Percentiles rank a stretch among this genome's conserved stretches.
phyloP scores from a whole-genome alignment of 108 stramenopile genomes.

The Nitzschia sp. region DNA sequence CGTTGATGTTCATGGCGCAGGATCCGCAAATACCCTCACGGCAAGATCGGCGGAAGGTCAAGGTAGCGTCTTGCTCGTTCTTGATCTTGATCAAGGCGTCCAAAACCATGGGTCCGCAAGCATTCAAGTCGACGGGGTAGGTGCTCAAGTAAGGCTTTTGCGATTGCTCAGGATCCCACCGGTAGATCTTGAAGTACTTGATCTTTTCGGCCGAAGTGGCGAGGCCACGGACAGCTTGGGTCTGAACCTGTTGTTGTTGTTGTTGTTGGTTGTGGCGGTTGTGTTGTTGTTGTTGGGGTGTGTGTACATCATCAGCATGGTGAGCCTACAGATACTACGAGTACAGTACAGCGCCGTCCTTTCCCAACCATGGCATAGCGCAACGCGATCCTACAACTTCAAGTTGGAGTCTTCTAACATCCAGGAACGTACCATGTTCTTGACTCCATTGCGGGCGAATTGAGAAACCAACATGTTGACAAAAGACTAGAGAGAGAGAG shows the following conservation, averaged over 20 bases:
- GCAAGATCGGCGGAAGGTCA: slow-evolving; percentile 97
- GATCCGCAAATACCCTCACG: slow-evolving; percentile 98
- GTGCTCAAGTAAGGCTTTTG: slow-evolving; percentile 83
- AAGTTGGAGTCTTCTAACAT: no score
- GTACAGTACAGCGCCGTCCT: no score
- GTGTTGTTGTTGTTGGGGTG: no score
- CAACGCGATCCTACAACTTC: no score
- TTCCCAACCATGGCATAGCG: no score
- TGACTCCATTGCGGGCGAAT: slow-evolving; percentile 4
- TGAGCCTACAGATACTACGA: no score
- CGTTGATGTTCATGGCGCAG: slow-evolving; percentile 99
- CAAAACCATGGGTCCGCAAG: slow-evolving; percentile 97
- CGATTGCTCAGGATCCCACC: slow-evolving; percentile 96
- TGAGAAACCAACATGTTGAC: slow-evolving; percentile 9
- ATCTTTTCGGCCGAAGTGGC: slow-evolving; percentile 59
- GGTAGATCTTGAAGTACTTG: slow-evolving; percentile 95
- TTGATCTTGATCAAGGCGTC: slow-evolving; percentile 98
- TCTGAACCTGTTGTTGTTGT: slow-evolving; percentile 6
- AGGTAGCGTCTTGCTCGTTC: slow-evolving; percentile 92
- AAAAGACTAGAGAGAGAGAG: not conserved
- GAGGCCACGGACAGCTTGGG: slow-evolving; percentile 13
- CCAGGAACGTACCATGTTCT: slow-evolving; percentile 5
- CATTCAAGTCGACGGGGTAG: slow-evolving; percentile 93
- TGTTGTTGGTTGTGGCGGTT: no score
- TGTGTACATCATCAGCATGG: no score